Evolutionary conservation across 1,284 basidiomycete genomes (phyloP), one percentile per base, ranked within the genome.

Genomic region (Leccinum variabile): DNA sequence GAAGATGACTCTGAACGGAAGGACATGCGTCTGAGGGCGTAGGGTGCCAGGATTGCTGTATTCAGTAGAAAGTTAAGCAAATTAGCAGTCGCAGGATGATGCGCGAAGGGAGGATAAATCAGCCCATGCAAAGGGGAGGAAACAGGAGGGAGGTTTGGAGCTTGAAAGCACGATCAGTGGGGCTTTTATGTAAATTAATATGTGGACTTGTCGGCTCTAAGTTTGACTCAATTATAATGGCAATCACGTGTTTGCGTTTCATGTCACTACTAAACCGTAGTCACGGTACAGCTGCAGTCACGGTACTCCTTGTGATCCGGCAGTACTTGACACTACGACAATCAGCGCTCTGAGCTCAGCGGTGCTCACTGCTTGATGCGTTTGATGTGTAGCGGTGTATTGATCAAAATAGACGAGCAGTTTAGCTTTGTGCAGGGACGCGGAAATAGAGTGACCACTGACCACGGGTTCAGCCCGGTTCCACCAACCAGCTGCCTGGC

Each of bases 11-110:
- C 56, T 39, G 30, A 44, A 35, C 54, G 25, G 50, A 63, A 35
- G 66, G 62, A 66, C 69, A 70, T 70, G 54, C 69, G 72, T 71
- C 67, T 11, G 25, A 57, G 52, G 65, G 61, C 54, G 72, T 63
- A 63, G 65, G 67, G 59, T 5, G 67, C 72, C 72, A 71, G 72
- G 49, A 16, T 25, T 66, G 67, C 58, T 54, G 52, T 49, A 33
- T 54, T 39, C 16, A 41, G 39, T 28, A 57, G 22, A 33, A 16
- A 46, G 44, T 39, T 2, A n/a, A 37, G 44, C 1, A 54, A 54
- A 60, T 55, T 30, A 49, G 41, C 13, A 25, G 35, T 16, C 25
- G 14, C 32, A 37, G 37, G 10, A 39, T 2, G 39, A 49, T 39
- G 25, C 18, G 18, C 28, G 18, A 30, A 54, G n/a, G 10, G 39